phyloP scores from a whole-genome alignment of 1,284 basidiomycete species.

The Irpex sp. region DNA sequence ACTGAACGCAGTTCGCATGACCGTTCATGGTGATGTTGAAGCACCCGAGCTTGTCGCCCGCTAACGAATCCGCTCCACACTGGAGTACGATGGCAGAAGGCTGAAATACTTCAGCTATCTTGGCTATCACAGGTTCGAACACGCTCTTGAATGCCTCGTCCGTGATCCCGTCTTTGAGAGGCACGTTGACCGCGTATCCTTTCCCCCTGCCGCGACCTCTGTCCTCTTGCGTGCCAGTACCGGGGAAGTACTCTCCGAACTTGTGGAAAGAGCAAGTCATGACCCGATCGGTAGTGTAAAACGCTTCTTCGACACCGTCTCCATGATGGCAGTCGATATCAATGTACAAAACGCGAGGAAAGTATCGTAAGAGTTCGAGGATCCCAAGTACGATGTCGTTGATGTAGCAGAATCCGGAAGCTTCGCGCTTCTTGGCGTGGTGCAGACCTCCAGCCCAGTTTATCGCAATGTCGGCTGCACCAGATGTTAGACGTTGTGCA shows the following conservation, averaged over 20 bases:
- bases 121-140: slow-evolving; percentile 86
- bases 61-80: slow-evolving; percentile 93
- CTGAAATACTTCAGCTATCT: slow-evolving; percentile 87
- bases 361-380: slow-evolving; percentile 79
- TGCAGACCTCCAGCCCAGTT: slow-evolving; percentile 99
- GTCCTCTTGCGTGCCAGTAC: slow-evolving; percentile 87
- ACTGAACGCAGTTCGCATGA: slow-evolving; percentile 89
- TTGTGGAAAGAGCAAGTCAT: slow-evolving; percentile 97
- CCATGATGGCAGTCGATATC: slow-evolving; percentile 99
- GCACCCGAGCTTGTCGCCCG: slow-evolving; percentile 94
- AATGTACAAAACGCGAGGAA: slow-evolving; percentile 91
- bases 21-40: slow-evolving; percentile 97
- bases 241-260: slow-evolving; percentile 97
- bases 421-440: slow-evolving; percentile 97
- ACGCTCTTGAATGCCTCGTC: slow-evolving; percentile 81
- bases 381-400: slow-evolving; percentile 95
- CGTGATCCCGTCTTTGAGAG: slow-evolving; percentile 90
- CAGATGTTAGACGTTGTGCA: slow-evolving; percentile 78
- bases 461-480: slow-evolving; percentile 88
- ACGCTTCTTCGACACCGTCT: slow-evolving; percentile 98
- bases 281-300: slow-evolving; percentile 96
- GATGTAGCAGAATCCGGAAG: slow-evolving; percentile 96
- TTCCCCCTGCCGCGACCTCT: slow-evolving; percentile 83
- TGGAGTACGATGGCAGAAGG: slow-evolving; percentile 92
- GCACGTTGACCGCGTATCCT: slow-evolving; percentile 92